phyloP scores from a whole-genome alignment of 2,329 filamentous ascomycete species.

The Fusarium pseudograminearum region DNA sequence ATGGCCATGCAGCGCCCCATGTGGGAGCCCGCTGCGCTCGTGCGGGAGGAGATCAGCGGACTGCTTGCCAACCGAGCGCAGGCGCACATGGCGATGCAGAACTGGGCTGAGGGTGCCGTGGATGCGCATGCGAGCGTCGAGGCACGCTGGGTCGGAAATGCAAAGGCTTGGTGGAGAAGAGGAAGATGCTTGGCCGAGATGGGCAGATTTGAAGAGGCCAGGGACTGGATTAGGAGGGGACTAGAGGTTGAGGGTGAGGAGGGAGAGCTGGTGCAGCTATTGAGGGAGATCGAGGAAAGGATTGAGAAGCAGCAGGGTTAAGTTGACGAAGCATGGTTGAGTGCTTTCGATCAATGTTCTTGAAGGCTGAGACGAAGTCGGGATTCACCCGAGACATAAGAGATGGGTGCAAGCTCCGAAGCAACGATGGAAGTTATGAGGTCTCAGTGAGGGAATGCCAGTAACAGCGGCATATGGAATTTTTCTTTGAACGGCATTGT shows the following conservation, averaged over 20 bases:
- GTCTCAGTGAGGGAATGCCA: conserved; percentile 24
- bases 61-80: conserved; percentile 91
- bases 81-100: conserved; percentile 84
- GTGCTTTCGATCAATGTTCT: background rate
- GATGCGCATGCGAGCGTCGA: conserved; percentile 92
- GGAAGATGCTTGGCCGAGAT: conserved; percentile 91
- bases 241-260: conserved; percentile 85
- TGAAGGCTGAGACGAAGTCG: conserved; percentile 6
- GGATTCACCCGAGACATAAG: conserved; percentile 24
- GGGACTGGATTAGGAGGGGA: conserved; percentile 79
- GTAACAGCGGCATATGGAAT: conserved; percentile 16
- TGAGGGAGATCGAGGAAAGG: conserved; percentile 70
- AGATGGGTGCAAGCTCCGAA: background rate
- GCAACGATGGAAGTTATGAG: background rate
- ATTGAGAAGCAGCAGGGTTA: conserved; percentile 56
- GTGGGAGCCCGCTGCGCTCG: conserved; percentile 89
- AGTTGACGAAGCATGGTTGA: background rate
- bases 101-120: conserved; percentile 86
- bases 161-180: conserved; percentile 93
- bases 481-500: conserved; percentile 22
- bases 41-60: conserved; percentile 84
- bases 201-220: conserved; percentile 85
- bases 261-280: conserved; percentile 70
- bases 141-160: conserved; percentile 85
- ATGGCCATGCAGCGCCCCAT: conserved; percentile 86